Evolutionary conservation across 2,329 filamentous ascomycete genomes (phyloP).

Genomic region (Lachnellula willkommii): DNA sequence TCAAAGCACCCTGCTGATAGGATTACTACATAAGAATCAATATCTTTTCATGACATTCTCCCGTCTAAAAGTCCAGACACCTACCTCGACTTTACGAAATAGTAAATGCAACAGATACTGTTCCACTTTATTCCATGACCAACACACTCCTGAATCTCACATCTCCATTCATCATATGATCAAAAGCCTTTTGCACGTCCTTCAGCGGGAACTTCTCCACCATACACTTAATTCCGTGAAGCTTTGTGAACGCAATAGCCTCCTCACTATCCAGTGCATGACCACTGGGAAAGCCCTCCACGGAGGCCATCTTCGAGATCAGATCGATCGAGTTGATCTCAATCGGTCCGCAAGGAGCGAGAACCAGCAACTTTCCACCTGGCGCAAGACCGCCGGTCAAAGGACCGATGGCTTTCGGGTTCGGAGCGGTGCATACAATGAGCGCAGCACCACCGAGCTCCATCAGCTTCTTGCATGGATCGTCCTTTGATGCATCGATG

Average conservation of each 20-base stretch:
- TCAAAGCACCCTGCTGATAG: no score
- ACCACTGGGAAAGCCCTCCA: constrained; percentile 61
- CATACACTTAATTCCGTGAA: constrained; percentile 59
- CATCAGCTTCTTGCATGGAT: constrained; percentile 44
- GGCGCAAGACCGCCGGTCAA: constrained; percentile 50
- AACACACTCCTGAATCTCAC: constrained; percentile 28
- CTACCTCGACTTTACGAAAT: no score
- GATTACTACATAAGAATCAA: no score
- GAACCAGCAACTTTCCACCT: constrained; percentile 54
- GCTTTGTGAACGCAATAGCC: constrained; percentile 59
- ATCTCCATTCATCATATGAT: constrained; percentile 27
- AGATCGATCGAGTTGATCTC: constrained; percentile 40
- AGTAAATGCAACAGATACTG: no score
- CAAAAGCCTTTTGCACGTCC: constrained; percentile 33
- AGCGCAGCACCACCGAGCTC: constrained; percentile 57
- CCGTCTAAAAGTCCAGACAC: no score
- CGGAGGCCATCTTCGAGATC: constrained; percentile 48
- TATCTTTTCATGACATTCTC: no score
- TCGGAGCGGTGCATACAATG: constrained; percentile 60
- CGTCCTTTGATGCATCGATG: constrained; percentile 50
- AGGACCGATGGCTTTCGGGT: constrained; percentile 47
- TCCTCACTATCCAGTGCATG: constrained; percentile 59
- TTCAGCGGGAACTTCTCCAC: constrained; percentile 59
- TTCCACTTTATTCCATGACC: constrained; percentile 17
- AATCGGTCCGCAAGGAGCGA: constrained; percentile 47